Base-by-base conservation (phyloP, 305 asterid species). In the Fraxinus ornus region DNA sequence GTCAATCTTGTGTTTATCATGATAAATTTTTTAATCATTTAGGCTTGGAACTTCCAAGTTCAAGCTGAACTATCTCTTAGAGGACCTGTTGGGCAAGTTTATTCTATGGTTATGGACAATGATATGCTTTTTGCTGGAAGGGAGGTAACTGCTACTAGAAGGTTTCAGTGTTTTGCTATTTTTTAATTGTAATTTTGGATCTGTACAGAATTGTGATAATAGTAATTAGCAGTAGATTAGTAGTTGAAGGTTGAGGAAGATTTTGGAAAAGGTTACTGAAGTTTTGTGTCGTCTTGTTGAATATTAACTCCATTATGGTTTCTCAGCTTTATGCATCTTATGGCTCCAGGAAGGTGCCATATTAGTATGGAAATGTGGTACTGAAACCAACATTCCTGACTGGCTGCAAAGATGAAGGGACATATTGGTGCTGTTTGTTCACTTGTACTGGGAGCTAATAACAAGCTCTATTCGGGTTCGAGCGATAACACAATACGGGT, bases 91-190 rank as follows among this genome's bases (percentile, higher is more conserved):
- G 94, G 95, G 13, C 82, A 81, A 76, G 95, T 94, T 32, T 77
- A 83, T 80, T 78, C 92, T 82, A 41, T 92, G 79, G 86, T 32
- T 35, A 77, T 80, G 36, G 88, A 78, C 28, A 81, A 87, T 37
- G 88, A 88, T 84, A 80, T 75, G 84, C 77, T 91, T 78, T 89
- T 91, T 78, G 96, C 94, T 73, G 97, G 98, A 66, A 83, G 79
- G 72, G 90, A 92, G 94, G 95, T 91, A 80, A 32, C 37, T 10
- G 72, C 26, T 13, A 73, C 35, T 26, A 57, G 35, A 74, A 57
- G 10, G 41, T 21, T 6, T 80, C 39, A 19, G 4, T 66, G 73
- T 24, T 66, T 57, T 3, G 22, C 37, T 77, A 66, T 39, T 35
- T 5, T 28, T 35, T 21, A 21, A 28, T 52, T 80, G 3, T 35